These are phyloP conservation scores for Astragalus membranaceus DNA, from an alignment of 306 rosid species.

Conservation along the genomic window DNA sequence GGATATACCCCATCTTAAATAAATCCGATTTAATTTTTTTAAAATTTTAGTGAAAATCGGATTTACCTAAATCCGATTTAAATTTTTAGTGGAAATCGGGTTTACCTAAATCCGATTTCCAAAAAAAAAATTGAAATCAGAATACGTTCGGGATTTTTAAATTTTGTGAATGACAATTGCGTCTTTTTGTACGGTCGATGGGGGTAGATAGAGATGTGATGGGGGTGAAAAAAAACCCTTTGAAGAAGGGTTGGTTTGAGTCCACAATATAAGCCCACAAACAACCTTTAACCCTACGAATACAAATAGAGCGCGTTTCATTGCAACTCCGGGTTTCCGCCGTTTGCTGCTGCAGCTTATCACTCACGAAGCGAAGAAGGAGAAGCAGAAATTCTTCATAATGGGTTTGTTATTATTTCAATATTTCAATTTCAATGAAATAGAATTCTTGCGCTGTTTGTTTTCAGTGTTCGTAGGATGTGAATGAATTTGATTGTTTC, in stretches of 20 bases:
- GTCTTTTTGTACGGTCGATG: too few relatives aligned
- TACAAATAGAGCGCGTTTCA: conserved; percentile 15
- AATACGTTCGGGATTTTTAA: too few relatives aligned
- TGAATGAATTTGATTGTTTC: neutral
- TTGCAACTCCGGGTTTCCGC: neutral
- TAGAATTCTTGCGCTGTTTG: neutral
- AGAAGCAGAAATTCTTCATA: neutral
- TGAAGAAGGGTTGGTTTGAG: neutral
- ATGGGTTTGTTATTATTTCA: conserved; percentile 8
- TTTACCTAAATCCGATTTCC: too few relatives aligned
- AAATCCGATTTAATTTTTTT: too few relatives aligned
- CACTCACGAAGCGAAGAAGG: neutral
- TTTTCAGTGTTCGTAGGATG: neutral
- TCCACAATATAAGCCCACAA: neutral
- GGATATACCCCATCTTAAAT: too few relatives aligned
- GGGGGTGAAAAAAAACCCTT: too few relatives aligned
- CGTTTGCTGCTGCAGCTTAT: neutral
- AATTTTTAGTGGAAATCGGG: too few relatives aligned
- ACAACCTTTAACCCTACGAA: conserved; percentile 1
- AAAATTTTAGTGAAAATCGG: too few relatives aligned
- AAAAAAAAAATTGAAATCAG: too few relatives aligned
- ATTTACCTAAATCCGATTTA: too few relatives aligned
- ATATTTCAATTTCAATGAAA: neutral
- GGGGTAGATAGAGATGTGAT: too few relatives aligned
- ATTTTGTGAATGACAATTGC: too few relatives aligned